phyloP scores from a whole-genome alignment of 768 basidiomycete species.

The Psilocybe cubensis region DNA sequence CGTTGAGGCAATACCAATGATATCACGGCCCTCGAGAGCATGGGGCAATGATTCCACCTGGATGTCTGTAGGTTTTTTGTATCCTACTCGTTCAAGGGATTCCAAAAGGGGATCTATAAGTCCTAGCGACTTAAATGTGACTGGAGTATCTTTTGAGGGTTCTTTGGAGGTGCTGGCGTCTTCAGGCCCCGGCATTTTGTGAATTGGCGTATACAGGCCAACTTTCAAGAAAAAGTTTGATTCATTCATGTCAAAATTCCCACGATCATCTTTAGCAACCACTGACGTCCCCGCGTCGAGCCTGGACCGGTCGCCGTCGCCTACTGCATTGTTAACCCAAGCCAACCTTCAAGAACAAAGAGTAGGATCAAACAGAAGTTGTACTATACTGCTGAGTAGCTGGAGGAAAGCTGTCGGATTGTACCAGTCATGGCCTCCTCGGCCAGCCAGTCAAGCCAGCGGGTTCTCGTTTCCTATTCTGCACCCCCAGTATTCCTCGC shows the following conservation, averaged over 20 bases:
- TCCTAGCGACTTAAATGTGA: slow-evolving; percentile 82
- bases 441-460: slow-evolving; percentile 35
- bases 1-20: slow-evolving; percentile 98
- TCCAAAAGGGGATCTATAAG: slow-evolving; percentile 89
- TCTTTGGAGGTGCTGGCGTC: slow-evolving; percentile 53
- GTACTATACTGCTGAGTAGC: background rate
- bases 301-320: background rate
- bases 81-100: slow-evolving; percentile 81
- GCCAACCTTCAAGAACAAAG: too few species aligned
- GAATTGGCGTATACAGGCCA: background rate
- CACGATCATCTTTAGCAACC: slow-evolving; percentile 23
- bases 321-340: background rate
- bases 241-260: slow-evolving; percentile 13
- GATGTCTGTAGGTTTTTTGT: slow-evolving; percentile 88
- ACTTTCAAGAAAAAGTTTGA: slow-evolving; percentile 15
- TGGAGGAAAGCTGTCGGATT: background rate
- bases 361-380: too few species aligned
- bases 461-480: slow-evolving; percentile 70
- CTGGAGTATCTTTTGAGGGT: slow-evolving; percentile 26
- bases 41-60: slow-evolving; percentile 84
- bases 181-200: slow-evolving; percentile 62
- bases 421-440: background rate
- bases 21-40: slow-evolving; percentile 90
- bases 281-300: slow-evolving; percentile 6
- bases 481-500: slow-evolving; percentile 64